Conservation (phyloP, 495 filamentous ascomycete genomes). For the Talaromyces trachyspermus region DNA sequence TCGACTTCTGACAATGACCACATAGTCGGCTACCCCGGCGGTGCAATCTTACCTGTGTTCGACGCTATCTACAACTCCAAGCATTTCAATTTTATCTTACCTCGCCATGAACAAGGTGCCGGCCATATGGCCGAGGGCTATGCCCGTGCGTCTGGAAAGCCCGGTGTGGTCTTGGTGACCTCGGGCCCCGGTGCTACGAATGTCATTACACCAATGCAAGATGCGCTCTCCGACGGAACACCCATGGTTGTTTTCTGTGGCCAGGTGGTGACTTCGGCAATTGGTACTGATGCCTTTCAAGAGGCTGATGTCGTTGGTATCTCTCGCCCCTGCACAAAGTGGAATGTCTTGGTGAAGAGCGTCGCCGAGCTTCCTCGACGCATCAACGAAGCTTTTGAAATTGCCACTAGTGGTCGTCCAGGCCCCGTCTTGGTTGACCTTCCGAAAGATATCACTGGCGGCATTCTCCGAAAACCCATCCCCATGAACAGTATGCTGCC, state of each 20-base stretch:
- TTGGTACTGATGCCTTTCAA: conserved; percentile 57
- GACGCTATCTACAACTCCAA: conserved; percentile 58
- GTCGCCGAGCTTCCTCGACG: conserved; percentile 50
- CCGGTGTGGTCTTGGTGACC: conserved; percentile 56
- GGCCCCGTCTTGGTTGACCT: conserved; percentile 57
- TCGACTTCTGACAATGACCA: neutral
- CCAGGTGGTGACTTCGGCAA: conserved; percentile 47
- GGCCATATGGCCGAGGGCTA: conserved; percentile 64
- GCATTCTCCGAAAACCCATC: conserved; percentile 43
- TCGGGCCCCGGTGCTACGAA: conserved; percentile 60
- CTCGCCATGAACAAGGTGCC: conserved; percentile 57
- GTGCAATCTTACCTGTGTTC: conserved; percentile 46
- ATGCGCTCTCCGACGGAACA: conserved; percentile 54
- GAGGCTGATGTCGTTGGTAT: conserved; percentile 59
- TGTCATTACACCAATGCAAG: conserved; percentile 55
- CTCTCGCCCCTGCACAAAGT: conserved; percentile 56
- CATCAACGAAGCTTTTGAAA: conserved; percentile 58
- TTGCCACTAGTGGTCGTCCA: conserved; percentile 50
- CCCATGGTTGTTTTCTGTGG: conserved; percentile 57
- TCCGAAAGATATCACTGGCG: conserved; percentile 53
- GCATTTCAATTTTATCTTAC: conserved; percentile 55
- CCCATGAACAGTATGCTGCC: conserved; percentile 49
- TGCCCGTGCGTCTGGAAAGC: conserved; percentile 50
- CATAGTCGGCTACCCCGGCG: conserved; percentile 39
- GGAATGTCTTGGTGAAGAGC: conserved; percentile 57